A percentile compares a stretch with the other conserved stretches of the same genome.
Conservation (phyloP, 495 filamentous ascomycete genomes). For the Lasiosphaeris hirsuta region DNA sequence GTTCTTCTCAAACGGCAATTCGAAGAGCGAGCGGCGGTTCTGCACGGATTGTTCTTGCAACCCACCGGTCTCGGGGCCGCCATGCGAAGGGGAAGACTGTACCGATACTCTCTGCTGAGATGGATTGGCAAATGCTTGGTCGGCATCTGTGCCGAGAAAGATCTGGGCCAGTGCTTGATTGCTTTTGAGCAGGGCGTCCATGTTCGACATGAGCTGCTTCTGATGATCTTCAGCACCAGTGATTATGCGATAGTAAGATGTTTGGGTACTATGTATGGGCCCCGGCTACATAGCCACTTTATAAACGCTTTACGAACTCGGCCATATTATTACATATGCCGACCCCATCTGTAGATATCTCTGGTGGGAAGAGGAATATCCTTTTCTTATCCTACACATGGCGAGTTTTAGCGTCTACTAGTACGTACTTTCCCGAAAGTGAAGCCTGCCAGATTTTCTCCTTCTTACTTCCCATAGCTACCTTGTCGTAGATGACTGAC, state of each 20-base stretch:
- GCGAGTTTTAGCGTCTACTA: not conserved
- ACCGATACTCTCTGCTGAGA: too few relatives aligned
- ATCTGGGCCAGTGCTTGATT: not conserved
- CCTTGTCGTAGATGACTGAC: too few relatives aligned
- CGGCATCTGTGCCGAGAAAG: not conserved
- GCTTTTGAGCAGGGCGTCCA: slow-evolving; percentile 2
- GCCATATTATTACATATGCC: not conserved
- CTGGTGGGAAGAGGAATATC: not conserved
- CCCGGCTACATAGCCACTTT: not conserved
- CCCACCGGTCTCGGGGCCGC: not conserved
- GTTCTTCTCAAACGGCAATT: not conserved
- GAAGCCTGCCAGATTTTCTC: too few relatives aligned
- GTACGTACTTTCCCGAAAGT: too few relatives aligned
- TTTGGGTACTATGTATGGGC: not conserved
- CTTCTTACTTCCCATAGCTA: too few relatives aligned
- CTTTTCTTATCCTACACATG: slow-evolving; percentile 1
- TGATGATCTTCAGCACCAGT: slow-evolving; percentile 1
- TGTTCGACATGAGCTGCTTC: not conserved
- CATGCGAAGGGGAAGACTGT: not conserved
- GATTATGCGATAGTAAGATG: not conserved
- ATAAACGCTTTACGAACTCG: not conserved
- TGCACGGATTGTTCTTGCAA: too few relatives aligned
- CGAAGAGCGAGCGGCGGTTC: not conserved
- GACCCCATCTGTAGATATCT: slow-evolving; percentile 6
- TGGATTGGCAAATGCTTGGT: too few relatives aligned